Base-by-base conservation (phyloP, 192 early-diverging fungal species). In the Geranomyces michiganensis region DNA sequence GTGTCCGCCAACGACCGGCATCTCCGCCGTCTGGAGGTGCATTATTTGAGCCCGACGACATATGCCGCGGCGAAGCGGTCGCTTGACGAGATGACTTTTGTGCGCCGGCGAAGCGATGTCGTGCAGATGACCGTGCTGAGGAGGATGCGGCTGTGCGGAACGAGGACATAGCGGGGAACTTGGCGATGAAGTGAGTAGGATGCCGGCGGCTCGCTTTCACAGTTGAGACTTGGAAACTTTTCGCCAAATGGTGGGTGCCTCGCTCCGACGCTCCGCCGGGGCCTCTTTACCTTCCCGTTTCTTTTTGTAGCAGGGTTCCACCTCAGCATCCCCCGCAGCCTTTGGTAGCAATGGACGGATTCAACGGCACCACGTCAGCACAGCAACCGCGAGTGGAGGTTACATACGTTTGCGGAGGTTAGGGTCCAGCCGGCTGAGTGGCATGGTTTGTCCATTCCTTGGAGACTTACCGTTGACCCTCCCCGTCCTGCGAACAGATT, bases 401-500 rank as follows among this genome's bases (percentile, higher is more conserved):
- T 21, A 56, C 65, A 14, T 83, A 83, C 67, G 70, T 69, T 15
- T 83, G 82, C 55, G 82, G 79, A 56, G 78, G 81, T 83, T 29
- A 74, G 63, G 67, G 44, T 22, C 49, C 24, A 27, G 32, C 21
- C 14, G n/a, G n/a, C n/a, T n/a, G n/a, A n/a, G n/a, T n/a, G n/a
- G n/a, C n/a, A n/a, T n/a, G n/a, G n/a, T 14, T 33, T 15, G 9
- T 55, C 26, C 17, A 0, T 32, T 56, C 32, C 43, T 29, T 26
- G 24, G 21, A n/a, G n/a, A n/a, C 30, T n/a, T 33, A 44, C 5
- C 21, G 64, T 30, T 12, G 41, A 2, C 1, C 44, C n/a, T n/a
- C n/a, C 44, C 13, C 21, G 27, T 48, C 67, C 47, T 29, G 9
- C 26, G 14, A 44, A 15, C 67, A 86, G 91, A 92, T 53, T 98